Evolutionary conservation across 441 rosid genomes (phyloP).

Genomic region (Adansonia gregorii): DNA sequence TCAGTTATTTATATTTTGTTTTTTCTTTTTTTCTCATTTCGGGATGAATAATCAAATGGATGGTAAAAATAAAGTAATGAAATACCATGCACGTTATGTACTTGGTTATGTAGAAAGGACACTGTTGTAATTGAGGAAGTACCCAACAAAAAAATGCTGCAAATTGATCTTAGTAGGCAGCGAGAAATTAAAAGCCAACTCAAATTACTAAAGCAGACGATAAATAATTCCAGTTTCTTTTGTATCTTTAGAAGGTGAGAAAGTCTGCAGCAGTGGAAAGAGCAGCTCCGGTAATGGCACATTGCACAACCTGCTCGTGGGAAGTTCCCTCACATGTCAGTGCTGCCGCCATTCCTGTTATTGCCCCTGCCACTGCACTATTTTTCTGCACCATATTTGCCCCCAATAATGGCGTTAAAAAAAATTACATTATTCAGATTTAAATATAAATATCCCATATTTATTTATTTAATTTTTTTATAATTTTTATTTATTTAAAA

Average conservation of each 20-base stretch:
- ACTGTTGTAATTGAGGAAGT: too few species aligned
- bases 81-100: too few species aligned
- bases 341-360: conserved; percentile 81
- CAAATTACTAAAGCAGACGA: background rate
- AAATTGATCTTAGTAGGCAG: too few species aligned
- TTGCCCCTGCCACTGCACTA: conserved; percentile 88
- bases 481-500: too few species aligned
- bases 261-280: conserved; percentile 85
- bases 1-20: too few species aligned
- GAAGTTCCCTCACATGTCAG: conserved; percentile 62
- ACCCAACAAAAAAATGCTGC: too few species aligned
- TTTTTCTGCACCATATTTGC: conserved; percentile 57
- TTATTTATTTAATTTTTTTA: too few species aligned
- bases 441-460: too few species aligned
- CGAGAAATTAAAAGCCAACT: background rate
- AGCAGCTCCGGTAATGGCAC: conserved; percentile 94
- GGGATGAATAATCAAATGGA: too few species aligned
- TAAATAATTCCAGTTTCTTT: background rate
- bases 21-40: too few species aligned
- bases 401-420: background rate
- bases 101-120: background rate
- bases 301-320: conserved; percentile 82
- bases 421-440: too few species aligned
- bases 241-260: conserved; percentile 45
- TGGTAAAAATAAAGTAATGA: too few species aligned